A percentile compares a stretch with the other conserved stretches of the same genome.
Evolutionary conservation across 2,329 filamentous ascomycete species (phyloP).

Genomic region (Verticillium tricorpus): DNA sequence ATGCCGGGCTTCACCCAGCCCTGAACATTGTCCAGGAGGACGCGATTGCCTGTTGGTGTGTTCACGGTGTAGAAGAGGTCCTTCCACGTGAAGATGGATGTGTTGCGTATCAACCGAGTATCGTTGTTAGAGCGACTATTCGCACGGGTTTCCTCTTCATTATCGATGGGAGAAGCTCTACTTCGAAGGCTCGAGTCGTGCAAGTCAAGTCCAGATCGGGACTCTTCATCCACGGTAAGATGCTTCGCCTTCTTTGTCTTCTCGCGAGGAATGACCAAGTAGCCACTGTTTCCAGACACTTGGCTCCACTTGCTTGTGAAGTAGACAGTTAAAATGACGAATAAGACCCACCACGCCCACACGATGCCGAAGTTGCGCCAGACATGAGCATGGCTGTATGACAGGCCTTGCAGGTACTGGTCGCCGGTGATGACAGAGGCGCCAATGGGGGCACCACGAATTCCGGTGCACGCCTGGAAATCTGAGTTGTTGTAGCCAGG

Average conservation of each 20-base stretch:
- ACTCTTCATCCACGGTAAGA: slow-evolving; percentile 44
- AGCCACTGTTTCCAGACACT: slow-evolving; percentile 44
- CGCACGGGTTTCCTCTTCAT: slow-evolving; percentile 11
- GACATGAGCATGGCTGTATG: slow-evolving; percentile 45
- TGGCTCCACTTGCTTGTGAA: slow-evolving; percentile 54
- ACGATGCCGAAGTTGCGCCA: slow-evolving; percentile 60
- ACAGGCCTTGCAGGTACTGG: slow-evolving; percentile 51
- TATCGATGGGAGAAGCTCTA: slow-evolving; percentile 15
- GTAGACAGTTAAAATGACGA: slow-evolving; percentile 52
- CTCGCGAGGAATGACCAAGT: slow-evolving; percentile 59
- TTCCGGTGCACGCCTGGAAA: slow-evolving; percentile 52
- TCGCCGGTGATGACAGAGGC: slow-evolving; percentile 48
- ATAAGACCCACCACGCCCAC: slow-evolving; percentile 60
- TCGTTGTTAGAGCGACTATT: slow-evolving; percentile 20
- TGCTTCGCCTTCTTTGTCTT: slow-evolving; percentile 33
- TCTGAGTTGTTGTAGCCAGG: slow-evolving; percentile 36
- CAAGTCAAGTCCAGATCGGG: slow-evolving; percentile 20
- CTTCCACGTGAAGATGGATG: slow-evolving; percentile 70
- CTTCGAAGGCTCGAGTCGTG: slow-evolving; percentile 41
- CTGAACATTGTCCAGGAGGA: slow-evolving; percentile 73
- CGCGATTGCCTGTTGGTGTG: slow-evolving; percentile 55
- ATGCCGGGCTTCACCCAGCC: slow-evolving; percentile 82
- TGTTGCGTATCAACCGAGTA: slow-evolving; percentile 50
- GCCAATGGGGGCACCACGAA: slow-evolving; percentile 49
- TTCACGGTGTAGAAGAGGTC: slow-evolving; percentile 67